These are phyloP conservation scores for Hibiscus mutabilis DNA, from an alignment of 345 rosid species.

Conservation along the genomic window DNA sequence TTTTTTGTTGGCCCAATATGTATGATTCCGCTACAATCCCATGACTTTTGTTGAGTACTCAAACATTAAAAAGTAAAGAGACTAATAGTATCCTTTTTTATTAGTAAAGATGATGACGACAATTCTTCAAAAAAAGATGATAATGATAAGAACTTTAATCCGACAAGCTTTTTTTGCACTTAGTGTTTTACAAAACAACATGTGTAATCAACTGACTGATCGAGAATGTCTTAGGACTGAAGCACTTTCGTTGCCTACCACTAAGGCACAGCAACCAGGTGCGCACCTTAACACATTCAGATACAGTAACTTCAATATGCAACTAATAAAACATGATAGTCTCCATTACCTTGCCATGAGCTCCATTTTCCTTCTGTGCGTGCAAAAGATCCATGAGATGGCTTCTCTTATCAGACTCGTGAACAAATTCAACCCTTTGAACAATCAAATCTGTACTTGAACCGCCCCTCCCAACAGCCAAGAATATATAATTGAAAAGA, in stretches of 20 bases:
- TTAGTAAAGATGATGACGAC: neutral
- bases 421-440: slow-evolving; percentile 95
- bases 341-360: slow-evolving; percentile 63
- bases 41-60: neutral
- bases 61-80: neutral
- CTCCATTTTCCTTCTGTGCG: slow-evolving; percentile 78
- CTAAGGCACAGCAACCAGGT: neutral
- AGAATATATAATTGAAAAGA: slow-evolving; percentile 61
- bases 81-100: neutral
- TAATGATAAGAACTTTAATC: neutral
- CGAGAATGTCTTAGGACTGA: neutral
- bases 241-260: neutral
- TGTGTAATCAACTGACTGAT: neutral
- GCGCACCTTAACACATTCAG: neutral
- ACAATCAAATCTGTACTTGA: slow-evolving; percentile 97
- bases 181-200: neutral
- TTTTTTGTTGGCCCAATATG: neutral
- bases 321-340: neutral
- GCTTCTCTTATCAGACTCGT: slow-evolving; percentile 93
- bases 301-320: neutral
- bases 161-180: neutral
- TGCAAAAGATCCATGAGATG: slow-evolving; percentile 98
- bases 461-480: slow-evolving; percentile 99
- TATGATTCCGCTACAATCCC: neutral
- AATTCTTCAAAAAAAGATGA: no score